A percentile compares a stretch with the other conserved stretches of the same genome.
Evolutionary conservation across 2,329 filamentous ascomycete species (phyloP).

Genomic region (Septoria linicola): DNA sequence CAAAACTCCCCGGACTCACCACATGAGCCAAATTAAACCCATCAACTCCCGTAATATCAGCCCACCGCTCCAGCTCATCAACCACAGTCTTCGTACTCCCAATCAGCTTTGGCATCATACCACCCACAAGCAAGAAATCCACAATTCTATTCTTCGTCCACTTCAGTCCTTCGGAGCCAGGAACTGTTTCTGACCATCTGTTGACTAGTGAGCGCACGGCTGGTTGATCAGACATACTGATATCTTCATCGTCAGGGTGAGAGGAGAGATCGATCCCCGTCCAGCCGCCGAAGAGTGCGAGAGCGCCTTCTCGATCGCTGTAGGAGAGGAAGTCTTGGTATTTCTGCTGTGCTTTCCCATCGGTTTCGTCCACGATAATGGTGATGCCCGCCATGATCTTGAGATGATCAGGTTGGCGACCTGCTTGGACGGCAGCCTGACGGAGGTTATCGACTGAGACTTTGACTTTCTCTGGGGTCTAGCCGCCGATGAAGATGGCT

Average conservation of each 20-base stretch:
- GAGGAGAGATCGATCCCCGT: constrained; percentile 62
- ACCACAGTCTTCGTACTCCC: constrained; percentile 64
- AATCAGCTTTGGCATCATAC: constrained; percentile 54
- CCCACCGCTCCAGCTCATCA: constrained; percentile 64
- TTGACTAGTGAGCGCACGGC: constrained; percentile 43
- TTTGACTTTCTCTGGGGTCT: constrained; percentile 52
- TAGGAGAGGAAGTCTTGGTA: constrained; percentile 60
- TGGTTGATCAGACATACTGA: constrained; percentile 32
- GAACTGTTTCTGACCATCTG: constrained; percentile 42
- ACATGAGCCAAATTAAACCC: constrained; percentile 62
- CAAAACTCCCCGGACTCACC: constrained; percentile 12
- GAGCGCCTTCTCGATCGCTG: constrained; percentile 62
- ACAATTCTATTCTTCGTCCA: constrained; percentile 46
- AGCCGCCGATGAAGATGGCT: constrained; percentile 66
- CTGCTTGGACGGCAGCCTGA: constrained; percentile 46
- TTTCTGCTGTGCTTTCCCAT: constrained; percentile 64
- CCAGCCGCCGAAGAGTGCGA: constrained; percentile 71
- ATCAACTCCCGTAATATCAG: constrained; percentile 65
- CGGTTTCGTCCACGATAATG: constrained; percentile 62
- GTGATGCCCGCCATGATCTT: constrained; percentile 67
- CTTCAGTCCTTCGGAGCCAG: constrained; percentile 39
- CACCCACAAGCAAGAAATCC: constrained; percentile 42
- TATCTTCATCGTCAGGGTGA: constrained; percentile 62
- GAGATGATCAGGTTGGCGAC: constrained; percentile 57
- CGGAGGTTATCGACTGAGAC: constrained; percentile 42